phyloP scores from a whole-genome alignment of 768 basidiomycete species.

The Neoboletus magnificus region DNA sequence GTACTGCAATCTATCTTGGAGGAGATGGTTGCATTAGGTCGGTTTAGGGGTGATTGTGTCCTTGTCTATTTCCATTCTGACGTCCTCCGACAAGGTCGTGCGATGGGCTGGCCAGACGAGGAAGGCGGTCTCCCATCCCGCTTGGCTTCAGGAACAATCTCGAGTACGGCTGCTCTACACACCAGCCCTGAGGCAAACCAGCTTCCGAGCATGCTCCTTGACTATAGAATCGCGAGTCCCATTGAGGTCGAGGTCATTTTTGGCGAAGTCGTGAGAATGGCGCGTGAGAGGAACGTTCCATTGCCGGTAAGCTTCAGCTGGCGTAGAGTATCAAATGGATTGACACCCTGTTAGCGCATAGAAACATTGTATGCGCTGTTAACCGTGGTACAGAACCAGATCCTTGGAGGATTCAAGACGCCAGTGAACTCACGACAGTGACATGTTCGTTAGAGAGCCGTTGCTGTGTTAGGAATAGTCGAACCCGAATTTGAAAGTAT shows the following conservation, averaged over 20 bases:
- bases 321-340: background rate
- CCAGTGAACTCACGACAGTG: background rate
- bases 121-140: constrained; percentile 47
- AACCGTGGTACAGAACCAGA: constrained; percentile 60
- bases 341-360: constrained; percentile 42
- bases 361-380: constrained; percentile 59
- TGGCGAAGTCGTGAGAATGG: constrained; percentile 43
- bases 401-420: constrained; percentile 36
- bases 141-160: constrained; percentile 38
- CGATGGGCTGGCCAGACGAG: constrained; percentile 40
- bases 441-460: background rate
- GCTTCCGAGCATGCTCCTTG: constrained; percentile 62
- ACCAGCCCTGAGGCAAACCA: constrained; percentile 42
- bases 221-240: constrained; percentile 46
- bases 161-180: constrained; percentile 39
- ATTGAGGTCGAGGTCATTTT: constrained; percentile 68
- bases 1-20: constrained; percentile 42
- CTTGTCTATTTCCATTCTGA: background rate
- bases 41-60: background rate
- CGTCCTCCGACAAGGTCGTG: constrained; percentile 10
- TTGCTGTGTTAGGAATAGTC: background rate
- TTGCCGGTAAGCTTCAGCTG: constrained; percentile 9
- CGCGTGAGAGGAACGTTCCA: constrained; percentile 13
- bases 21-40: constrained; percentile 46
- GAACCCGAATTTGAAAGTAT: background rate